These are phyloP conservation scores for Phenoliferia sp. DNA, from an alignment of 1,284 basidiomycete genomes.

Conservation along the genomic window DNA sequence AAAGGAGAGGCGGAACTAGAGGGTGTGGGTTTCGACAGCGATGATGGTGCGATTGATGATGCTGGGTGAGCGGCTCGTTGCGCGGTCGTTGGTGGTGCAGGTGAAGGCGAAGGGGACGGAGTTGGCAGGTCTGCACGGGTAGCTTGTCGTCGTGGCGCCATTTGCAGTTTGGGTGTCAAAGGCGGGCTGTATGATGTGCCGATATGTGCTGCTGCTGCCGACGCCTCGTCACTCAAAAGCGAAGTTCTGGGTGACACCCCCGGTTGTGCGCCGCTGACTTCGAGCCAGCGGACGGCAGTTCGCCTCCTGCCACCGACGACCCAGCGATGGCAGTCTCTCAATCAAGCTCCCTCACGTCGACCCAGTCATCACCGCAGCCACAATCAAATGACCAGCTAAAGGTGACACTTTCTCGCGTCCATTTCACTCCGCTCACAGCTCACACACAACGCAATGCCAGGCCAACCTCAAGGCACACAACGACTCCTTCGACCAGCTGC, in stretches of 20 bases:
- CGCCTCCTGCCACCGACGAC: too few relatives aligned
- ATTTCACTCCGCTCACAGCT: not conserved
- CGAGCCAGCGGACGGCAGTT: not conserved
- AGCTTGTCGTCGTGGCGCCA: not conserved
- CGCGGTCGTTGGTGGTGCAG: not conserved
- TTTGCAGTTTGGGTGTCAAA: not conserved
- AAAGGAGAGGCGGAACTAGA: not conserved
- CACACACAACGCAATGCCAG: constrained; percentile 34
- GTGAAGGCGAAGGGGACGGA: not conserved
- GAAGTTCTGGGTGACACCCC: not conserved
- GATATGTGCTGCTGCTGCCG: not conserved
- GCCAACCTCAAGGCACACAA: constrained; percentile 75
- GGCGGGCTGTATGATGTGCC: not conserved
- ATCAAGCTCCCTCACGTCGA: not conserved
- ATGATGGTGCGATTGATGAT: not conserved
- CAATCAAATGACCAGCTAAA: not conserved
- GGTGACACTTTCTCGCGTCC: not conserved
- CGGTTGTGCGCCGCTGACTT: not conserved
- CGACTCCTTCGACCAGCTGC: constrained; percentile 68
- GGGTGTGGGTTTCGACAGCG: not conserved
- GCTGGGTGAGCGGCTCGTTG: not conserved
- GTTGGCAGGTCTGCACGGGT: not conserved
- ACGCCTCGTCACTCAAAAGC: not conserved
- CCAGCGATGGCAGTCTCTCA: not conserved
- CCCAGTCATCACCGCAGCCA: not conserved